Base-by-base conservation (phyloP, 495 filamentous ascomycete species). In the Podospora sp. region DNA sequence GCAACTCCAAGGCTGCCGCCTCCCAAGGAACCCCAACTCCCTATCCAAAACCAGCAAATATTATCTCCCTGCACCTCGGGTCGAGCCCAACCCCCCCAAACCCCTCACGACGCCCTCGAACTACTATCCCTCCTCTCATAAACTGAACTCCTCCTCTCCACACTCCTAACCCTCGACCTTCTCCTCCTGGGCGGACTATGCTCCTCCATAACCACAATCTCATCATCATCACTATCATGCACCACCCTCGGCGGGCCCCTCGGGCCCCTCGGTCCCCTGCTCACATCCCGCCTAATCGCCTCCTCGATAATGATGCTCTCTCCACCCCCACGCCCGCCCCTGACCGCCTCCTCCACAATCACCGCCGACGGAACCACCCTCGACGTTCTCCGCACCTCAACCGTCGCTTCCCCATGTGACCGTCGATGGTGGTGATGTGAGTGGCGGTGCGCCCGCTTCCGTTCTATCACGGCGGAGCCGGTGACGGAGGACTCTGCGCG, bases 131-230 rank as follows among this genome's bases (percentile, higher is more conserved):
- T 70, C 50, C 81, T 76, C 22, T 77, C 65, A 50, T 74, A 80
- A 21, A 68, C 74, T 11, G 62, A 62, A 52, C 67, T 68, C 69
- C 78, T 67, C 59, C 80, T 67, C 66, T 79, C 77, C 22, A 70
- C 73, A 36, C 79, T 75, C 50, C 75, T 68, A 18, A 75, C 69
- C 36, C 77, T 76, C 24, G 76, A 75, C 59, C 74, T 68, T 52
- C 74, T 65, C 62, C 76, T 61, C 53, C 68, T 61, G 26, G 78
- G 71, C 59, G 79, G 76, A 1, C 67, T 73, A 20, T 79, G 72
- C 67, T 83, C 81, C 68, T 84, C 82, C 55, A 82, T 73, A 24
- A 84, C 75, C n/a, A 84, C 74, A 25, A 83, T 76, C 71, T 83
- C 79, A 21, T 78, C 78, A 29, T 78, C 77, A 46, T 62, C 63